Evolutionary conservation across 148 eudicot species (phyloP), one percentile per base, ranked within the genome.

Genomic region (Linanthus parryae): DNA sequence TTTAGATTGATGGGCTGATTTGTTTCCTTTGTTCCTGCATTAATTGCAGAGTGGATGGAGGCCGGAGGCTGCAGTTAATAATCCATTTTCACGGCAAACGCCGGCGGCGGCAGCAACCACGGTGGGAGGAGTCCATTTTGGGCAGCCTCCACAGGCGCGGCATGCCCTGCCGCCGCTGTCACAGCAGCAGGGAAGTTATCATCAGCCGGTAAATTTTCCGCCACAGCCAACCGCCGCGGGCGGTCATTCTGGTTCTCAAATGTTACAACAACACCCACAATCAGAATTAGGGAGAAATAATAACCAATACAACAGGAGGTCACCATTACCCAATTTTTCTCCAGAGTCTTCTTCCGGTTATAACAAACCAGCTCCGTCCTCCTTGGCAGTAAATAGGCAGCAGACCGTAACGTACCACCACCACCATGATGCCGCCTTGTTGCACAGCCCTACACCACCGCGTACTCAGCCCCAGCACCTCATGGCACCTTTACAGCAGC

Each of bases 31-130:
- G 36, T 48, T 14, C 7, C 30, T 3, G 36, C 28, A 44, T 59
- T 27, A 38, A 36, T 40, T 72, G 76, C 96, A 87, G 96, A 79
- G 72, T 69, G 94, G 74, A 37, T 77, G 82, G 85, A 64, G 65
- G 57, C 44, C 66, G 28, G 75, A 80, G 20, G 50, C 54, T 13
- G 58, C n/a, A n/a, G n/a, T 69, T 10, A 80, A 75, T 69, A 84
- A 81, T 38, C 96, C 94, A 10, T 92, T 92, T 72, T 76, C 94
- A 5, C 63, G 73, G 56, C 77, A 70, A 37, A 56, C 46, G 6
- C 43, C 21, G 21, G 40, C 39, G 33, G 29, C 49, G 43, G 3
- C 51, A 12, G 12, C 16, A 23, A 34, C 35, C 43, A 26, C 61
- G 56, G 22, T 42, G 4, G 26, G 16, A 48, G 27, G 28, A 17